Evolutionary conservation across 768 basidiomycete species (phyloP).

Genomic region (Mycena crocata): DNA sequence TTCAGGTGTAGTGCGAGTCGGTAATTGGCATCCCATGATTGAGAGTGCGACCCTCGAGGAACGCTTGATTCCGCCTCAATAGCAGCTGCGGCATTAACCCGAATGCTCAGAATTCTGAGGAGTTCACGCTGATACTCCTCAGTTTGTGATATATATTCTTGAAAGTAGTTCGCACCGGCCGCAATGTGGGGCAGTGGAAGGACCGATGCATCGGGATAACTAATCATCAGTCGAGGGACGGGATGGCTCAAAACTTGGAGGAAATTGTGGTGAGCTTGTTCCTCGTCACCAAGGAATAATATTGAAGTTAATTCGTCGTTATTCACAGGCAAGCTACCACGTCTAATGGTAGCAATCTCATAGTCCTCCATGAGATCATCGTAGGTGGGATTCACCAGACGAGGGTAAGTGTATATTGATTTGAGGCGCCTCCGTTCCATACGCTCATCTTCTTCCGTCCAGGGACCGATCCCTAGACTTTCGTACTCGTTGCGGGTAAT

Average conservation of each 20-base stretch:
- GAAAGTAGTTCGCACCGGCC: not conserved
- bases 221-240: not conserved
- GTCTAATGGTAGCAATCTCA: not conserved
- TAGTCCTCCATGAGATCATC: not conserved
- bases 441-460: not conserved
- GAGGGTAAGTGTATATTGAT: not conserved
- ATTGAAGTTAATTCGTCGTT: not conserved
- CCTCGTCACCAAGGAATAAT: not conserved
- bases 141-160: not conserved
- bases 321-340: not conserved
- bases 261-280: not conserved
- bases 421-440: not conserved
- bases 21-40: too few relatives aligned
- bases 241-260: not conserved
- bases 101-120: not conserved
- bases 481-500: not conserved
- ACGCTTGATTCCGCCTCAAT: not conserved
- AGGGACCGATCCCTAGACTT: not conserved
- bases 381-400: not conserved
- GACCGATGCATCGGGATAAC: not conserved
- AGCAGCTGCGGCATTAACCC: not conserved
- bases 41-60: not conserved
- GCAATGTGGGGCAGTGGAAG: not conserved
- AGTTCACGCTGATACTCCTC: slow-evolving; percentile 17
- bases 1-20: too few relatives aligned